A percentile compares a stretch with the other conserved stretches of the same genome.
Evolutionary conservation across 2,329 filamentous ascomycete species (phyloP).

Genomic region (Arthrobotrys sphaeroides): DNA sequence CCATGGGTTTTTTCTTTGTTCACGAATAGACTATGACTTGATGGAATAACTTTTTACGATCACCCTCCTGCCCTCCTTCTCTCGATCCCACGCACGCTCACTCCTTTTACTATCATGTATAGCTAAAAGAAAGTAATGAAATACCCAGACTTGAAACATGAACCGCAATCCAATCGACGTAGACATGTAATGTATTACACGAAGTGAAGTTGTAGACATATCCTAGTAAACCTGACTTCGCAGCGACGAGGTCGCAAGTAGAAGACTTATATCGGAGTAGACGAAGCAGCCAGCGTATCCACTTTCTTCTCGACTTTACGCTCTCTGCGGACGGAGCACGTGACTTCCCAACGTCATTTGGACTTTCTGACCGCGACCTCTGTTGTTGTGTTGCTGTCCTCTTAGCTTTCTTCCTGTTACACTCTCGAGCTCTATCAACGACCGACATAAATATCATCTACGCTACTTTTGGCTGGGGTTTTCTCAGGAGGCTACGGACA

Average conservation of each 20-base stretch:
- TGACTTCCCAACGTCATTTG: conserved; percentile 31
- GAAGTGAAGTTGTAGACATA: not conserved
- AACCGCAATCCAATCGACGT: not conserved
- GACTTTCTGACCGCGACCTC: not conserved
- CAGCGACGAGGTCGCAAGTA: too few species aligned
- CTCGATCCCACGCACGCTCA: not conserved
- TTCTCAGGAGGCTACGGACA: too few species aligned
- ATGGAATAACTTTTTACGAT: conserved; percentile 41
- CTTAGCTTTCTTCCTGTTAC: not conserved
- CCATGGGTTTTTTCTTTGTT: conserved; percentile 51
- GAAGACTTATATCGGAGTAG: too few species aligned
- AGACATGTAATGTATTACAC: not conserved
- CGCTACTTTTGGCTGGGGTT: too few species aligned
- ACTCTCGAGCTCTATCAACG: too few species aligned
- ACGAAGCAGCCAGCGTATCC: not conserved
- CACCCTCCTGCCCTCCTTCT: not conserved
- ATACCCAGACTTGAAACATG: conserved; percentile 45
- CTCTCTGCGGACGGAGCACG: not conserved
- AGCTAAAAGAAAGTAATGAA: conserved; percentile 43
- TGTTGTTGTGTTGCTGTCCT: conserved; percentile 12
- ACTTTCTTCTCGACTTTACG: not conserved
- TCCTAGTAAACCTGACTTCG: not conserved
- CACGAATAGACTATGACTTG: conserved; percentile 52
- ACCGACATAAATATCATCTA: too few species aligned
- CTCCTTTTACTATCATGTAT: conserved; percentile 38